Conservation (phyloP, 2,329 filamentous ascomycete genomes). For the Aureobasidium zeae region DNA sequence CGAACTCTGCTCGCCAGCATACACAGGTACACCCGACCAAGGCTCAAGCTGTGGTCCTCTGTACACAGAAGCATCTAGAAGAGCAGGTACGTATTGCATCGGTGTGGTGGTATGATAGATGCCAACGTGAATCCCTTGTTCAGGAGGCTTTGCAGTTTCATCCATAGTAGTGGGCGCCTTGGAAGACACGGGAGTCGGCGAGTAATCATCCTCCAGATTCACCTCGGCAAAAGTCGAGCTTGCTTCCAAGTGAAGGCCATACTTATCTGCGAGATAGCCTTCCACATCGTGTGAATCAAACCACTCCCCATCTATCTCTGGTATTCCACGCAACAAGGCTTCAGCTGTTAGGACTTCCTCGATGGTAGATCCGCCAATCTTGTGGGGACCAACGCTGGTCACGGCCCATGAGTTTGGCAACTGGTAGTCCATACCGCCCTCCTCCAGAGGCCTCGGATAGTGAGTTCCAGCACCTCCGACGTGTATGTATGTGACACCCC, state of each 20-base stretch:
- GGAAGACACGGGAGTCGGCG: background rate
- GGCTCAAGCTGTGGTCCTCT: too few species aligned
- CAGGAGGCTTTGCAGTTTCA: too few species aligned
- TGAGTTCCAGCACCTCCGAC: slow-evolving; percentile 62
- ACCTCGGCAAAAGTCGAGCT: slow-evolving; percentile 52
- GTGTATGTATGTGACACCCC: slow-evolving; percentile 53
- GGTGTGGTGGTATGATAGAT: too few species aligned
- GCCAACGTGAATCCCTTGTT: too few species aligned
- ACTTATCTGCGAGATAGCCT: slow-evolving; percentile 55
- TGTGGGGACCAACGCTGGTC: slow-evolving; percentile 25
- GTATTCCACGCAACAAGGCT: slow-evolving; percentile 39
- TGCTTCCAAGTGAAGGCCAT: slow-evolving; percentile 55
- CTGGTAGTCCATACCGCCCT: slow-evolving; percentile 51
- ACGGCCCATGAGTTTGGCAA: slow-evolving; percentile 23
- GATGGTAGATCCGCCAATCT: slow-evolving; percentile 22
- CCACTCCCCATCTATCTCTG: slow-evolving; percentile 64
- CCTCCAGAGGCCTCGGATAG: slow-evolving; percentile 32
- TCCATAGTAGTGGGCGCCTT: background rate
- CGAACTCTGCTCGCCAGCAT: background rate
- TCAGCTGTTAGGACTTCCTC: slow-evolving; percentile 23
- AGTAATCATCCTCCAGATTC: slow-evolving; percentile 34
- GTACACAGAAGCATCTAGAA: too few species aligned
- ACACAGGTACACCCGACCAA: too few species aligned
- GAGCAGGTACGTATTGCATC: background rate
- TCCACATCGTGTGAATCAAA: slow-evolving; percentile 71